Evolutionary conservation across 2,329 filamentous ascomycete genomes (phyloP).

Genomic region (Myriosclerotinia curreyana): DNA sequence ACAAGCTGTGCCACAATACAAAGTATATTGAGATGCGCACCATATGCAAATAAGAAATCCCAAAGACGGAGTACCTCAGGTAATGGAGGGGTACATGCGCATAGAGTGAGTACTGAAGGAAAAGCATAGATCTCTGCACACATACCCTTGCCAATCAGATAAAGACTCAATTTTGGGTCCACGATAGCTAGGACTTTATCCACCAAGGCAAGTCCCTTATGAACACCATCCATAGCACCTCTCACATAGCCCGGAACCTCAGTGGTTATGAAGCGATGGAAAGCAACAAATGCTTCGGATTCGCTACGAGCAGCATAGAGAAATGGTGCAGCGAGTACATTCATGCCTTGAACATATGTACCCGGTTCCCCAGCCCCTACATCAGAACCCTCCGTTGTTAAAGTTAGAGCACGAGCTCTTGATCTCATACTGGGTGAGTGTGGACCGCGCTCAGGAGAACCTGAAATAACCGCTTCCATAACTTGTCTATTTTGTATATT

Average conservation of each 20-base stretch:
- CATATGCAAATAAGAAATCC: conserved; percentile 97
- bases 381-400: conserved; percentile 64
- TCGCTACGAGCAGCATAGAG: conserved; percentile 93
- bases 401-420: conserved; percentile 53
- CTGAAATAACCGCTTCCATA: conserved; percentile 32
- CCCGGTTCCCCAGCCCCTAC: conserved; percentile 63
- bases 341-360: conserved; percentile 98
- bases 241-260: conserved; percentile 94
- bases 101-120: conserved; percentile 88
- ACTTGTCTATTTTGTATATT: conserved; percentile 23
- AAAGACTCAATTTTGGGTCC: conserved; percentile 79
- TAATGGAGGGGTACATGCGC: conserved; percentile 90
- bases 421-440: conserved; percentile 40
- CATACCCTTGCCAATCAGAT: conserved; percentile 82
- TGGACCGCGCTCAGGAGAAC: conserved; percentile 35
- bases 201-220: conserved; percentile 84
- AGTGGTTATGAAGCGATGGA: conserved; percentile 79
- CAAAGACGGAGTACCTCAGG: conserved; percentile 90
- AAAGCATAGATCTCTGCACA: conserved; percentile 96
- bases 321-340: conserved; percentile 93
- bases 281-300: conserved; percentile 88
- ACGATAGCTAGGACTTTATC: conserved; percentile 90
- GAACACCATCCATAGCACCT: conserved; percentile 95
- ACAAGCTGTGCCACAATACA: conserved; percentile 96
- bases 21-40: conserved; percentile 88